Percentiles rank a stretch among this genome's conserved stretches.
Evolutionary conservation across 83 land plant genomes (phyloP).

Genomic region (Diphasiastrum complanatum): DNA sequence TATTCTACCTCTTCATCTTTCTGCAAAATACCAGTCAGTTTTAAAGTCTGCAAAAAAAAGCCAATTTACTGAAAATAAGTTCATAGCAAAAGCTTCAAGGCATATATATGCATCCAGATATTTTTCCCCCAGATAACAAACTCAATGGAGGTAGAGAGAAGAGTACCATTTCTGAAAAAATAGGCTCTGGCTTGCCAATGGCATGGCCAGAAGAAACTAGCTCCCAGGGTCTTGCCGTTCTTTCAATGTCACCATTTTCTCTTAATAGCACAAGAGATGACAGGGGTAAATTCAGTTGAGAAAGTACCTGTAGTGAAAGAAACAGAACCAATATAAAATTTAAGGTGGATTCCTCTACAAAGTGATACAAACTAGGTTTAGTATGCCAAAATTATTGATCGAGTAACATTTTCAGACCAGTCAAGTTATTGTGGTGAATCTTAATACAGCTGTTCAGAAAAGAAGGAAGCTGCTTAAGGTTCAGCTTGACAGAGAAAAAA

Average conservation of each 20-base stretch:
- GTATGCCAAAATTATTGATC: too few species aligned
- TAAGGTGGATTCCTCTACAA: not conserved
- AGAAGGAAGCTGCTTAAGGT: slow-evolving; percentile 9
- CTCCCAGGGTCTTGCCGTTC: slow-evolving; percentile 54
- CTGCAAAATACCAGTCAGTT: slow-evolving; percentile 32
- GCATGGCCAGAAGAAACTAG: slow-evolving; percentile 73
- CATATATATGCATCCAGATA: too few species aligned
- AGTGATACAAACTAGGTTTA: not conserved
- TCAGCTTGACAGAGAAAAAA: too few species aligned
- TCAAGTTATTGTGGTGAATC: too few species aligned
- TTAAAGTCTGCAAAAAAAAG: not conserved
- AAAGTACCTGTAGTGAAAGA: slow-evolving; percentile 48
- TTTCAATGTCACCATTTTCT: slow-evolving; percentile 54
- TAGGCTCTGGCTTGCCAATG: slow-evolving; percentile 79
- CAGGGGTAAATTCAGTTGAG: slow-evolving; percentile 62
- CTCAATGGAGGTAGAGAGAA: not conserved
- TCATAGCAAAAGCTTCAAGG: too few species aligned
- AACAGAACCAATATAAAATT: too few species aligned
- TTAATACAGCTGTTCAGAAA: too few species aligned
- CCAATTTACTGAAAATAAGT: not conserved
- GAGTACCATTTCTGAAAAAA: slow-evolving; percentile 82
- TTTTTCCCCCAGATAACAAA: too few species aligned
- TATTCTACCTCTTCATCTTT: slow-evolving; percentile 70
- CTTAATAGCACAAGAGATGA: slow-evolving; percentile 49
- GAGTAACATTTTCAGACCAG: too few species aligned